Evolutionary conservation across 2,329 filamentous ascomycete genomes (phyloP).

Genomic region (Fusarium ambrosium): DNA sequence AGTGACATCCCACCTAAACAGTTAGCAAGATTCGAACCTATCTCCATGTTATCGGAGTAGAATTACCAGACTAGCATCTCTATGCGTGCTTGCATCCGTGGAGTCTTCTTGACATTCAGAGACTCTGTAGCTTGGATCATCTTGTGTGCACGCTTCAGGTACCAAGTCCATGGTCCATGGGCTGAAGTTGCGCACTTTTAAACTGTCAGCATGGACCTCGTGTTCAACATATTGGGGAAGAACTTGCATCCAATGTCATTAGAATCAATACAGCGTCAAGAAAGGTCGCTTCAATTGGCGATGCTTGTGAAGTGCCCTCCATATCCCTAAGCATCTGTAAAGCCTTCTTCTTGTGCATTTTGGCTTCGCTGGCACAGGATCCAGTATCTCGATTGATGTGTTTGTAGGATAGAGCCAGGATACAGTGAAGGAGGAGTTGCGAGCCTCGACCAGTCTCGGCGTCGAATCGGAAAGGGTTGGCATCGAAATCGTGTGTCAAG

Average conservation of each 20-base stretch:
- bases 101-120: slow-evolving; percentile 25
- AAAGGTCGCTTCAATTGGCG: slow-evolving; percentile 21
- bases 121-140: slow-evolving; percentile 43
- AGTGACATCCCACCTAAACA: slow-evolving; percentile 50
- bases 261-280: slow-evolving; percentile 50
- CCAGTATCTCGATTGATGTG: slow-evolving; percentile 49
- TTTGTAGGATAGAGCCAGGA: slow-evolving; percentile 49
- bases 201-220: neutral
- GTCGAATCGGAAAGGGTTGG: slow-evolving; percentile 51
- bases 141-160: slow-evolving; percentile 44
- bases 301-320: slow-evolving; percentile 6
- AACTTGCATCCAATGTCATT: slow-evolving; percentile 51
- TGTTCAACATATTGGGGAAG: neutral
- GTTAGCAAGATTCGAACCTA: neutral
- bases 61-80: slow-evolving; percentile 48
- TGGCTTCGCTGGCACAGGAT: slow-evolving; percentile 37
- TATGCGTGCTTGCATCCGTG: slow-evolving; percentile 47
- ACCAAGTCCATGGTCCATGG: slow-evolving; percentile 48
- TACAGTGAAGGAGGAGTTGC: slow-evolving; percentile 49
- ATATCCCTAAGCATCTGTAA: slow-evolving; percentile 41
- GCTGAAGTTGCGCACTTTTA: slow-evolving; percentile 51
- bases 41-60: rapidly evolving
- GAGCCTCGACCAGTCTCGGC: slow-evolving; percentile 40
- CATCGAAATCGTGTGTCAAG: slow-evolving; percentile 48
- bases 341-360: slow-evolving; percentile 41